These are phyloP conservation scores for Pseudogymnoascus sp. DNA, from an alignment of 2,329 filamentous ascomycete genomes.

Conservation along the genomic window DNA sequence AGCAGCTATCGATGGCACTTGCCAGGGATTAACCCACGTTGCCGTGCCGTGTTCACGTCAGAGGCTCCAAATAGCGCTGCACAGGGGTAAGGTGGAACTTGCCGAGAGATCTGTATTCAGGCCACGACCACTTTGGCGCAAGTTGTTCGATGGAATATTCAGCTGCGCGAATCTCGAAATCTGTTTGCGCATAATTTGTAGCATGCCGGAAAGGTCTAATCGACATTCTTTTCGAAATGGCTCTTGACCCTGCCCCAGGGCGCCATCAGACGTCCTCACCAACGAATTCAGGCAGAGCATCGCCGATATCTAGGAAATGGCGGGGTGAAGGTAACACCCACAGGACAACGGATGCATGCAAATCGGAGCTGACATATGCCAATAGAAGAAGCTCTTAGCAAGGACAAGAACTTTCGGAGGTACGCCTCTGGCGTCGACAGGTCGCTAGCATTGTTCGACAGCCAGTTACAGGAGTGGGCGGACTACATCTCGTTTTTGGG, in stretches of 20 bases:
- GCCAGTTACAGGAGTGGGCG: conserved; percentile 93
- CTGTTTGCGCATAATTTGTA: not conserved
- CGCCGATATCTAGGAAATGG: conserved; percentile 66
- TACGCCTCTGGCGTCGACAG: conserved; percentile 86
- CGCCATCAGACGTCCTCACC: conserved; percentile 58
- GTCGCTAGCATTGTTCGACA: conserved; percentile 83
- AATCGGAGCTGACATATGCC: not conserved
- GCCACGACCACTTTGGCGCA: conserved; percentile 1
- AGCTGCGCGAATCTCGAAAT: not conserved
- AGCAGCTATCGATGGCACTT: not conserved
- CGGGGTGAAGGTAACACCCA: conserved; percentile 59
- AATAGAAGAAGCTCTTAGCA: conserved; percentile 46
- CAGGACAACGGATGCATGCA: not conserved
- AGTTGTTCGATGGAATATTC: not conserved
- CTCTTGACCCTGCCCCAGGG: conserved; percentile 51
- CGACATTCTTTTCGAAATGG: conserved; percentile 39
- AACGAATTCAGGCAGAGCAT: conserved; percentile 74
- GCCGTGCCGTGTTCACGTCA: not conserved
- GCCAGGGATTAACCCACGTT: conserved; percentile 7
- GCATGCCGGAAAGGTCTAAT: not conserved
- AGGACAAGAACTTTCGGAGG: conserved; percentile 68
- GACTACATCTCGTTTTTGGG: conserved; percentile 98
- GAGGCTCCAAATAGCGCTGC: not conserved
- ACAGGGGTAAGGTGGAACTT: conserved; percentile 8
- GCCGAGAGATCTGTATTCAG: conserved; percentile 6